phyloP scores from a whole-genome alignment of 2,329 filamentous ascomycete species.

The Juglanconis oblonga region DNA sequence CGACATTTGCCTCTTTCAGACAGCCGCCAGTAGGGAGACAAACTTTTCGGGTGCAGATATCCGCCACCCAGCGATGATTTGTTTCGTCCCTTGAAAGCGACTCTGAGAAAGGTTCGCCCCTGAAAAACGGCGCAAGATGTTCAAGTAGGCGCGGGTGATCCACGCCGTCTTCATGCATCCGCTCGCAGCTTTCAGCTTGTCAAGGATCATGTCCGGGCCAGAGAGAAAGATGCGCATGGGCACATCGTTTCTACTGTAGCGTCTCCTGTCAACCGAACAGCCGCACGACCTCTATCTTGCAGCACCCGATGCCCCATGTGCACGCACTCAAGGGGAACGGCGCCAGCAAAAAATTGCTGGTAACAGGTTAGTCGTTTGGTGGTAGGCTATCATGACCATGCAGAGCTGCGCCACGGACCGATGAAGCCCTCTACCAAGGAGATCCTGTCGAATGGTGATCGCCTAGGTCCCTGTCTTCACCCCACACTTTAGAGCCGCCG shows the following conservation, averaged over 20 bases:
- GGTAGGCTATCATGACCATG: background rate
- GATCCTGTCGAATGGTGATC: background rate
- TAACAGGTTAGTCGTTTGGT: background rate
- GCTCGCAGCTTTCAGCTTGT: constrained; percentile 16
- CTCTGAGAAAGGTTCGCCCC: constrained; percentile 13
- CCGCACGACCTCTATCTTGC: background rate
- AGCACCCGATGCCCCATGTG: background rate
- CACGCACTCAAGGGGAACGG: background rate
- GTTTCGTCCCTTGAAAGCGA: constrained; percentile 3
- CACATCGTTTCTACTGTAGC: background rate
- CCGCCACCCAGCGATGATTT: background rate
- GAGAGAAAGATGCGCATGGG: background rate
- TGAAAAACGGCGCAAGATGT: constrained; percentile 2
- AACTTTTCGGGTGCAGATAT: background rate
- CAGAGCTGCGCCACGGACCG: constrained; percentile 13
- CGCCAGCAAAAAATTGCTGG: background rate
- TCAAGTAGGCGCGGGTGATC: constrained; percentile 10
- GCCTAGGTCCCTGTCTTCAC: constrained; percentile 2
- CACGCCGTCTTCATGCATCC: constrained; percentile 12
- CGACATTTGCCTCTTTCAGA: constrained; percentile 5
- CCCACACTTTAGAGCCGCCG: constrained; percentile 19
- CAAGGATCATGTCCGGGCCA: constrained; percentile 14
- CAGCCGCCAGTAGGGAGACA: background rate
- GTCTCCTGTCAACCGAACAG: background rate
- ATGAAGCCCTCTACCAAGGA: background rate